Conservation (phyloP, 176 grass and related monocot genomes). For the Carex littledalei region DNA sequence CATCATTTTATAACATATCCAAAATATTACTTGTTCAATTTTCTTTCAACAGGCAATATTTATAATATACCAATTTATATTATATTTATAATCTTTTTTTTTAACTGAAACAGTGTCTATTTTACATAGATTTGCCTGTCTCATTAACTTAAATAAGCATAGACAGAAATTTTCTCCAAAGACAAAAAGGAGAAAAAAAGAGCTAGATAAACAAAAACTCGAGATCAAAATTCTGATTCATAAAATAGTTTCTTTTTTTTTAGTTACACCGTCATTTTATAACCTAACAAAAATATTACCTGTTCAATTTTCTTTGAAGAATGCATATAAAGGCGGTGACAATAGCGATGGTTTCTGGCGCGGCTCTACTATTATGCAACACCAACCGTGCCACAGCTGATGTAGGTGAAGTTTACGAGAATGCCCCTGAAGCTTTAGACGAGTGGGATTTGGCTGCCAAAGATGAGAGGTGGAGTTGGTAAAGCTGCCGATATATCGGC, state of each 20-base stretch:
- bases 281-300: neutral
- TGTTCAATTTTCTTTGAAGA: neutral
- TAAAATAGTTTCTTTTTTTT: neutral
- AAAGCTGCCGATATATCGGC: neutral
- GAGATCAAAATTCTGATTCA: neutral
- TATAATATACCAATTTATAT: too few relatives aligned
- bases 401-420: slow-evolving; percentile 22
- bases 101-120: neutral
- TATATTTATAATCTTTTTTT: neutral
- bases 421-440: neutral
- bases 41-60: too few relatives aligned
- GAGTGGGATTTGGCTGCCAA: slow-evolving; percentile 22
- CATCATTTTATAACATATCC: too few relatives aligned
- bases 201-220: neutral
- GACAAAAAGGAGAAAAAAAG: neutral
- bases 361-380: slow-evolving; percentile 20
- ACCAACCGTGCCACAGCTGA: neutral
- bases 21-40: too few relatives aligned
- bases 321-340: slow-evolving; percentile 21
- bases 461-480: slow-evolving; percentile 58
- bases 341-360: slow-evolving; percentile 17
- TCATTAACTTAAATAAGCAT: neutral
- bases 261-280: neutral
- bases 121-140: neutral
- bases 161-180: neutral